Evolutionary conservation across 2,329 filamentous ascomycete genomes (phyloP).

Genomic region (Fusarium verticillioides): DNA sequence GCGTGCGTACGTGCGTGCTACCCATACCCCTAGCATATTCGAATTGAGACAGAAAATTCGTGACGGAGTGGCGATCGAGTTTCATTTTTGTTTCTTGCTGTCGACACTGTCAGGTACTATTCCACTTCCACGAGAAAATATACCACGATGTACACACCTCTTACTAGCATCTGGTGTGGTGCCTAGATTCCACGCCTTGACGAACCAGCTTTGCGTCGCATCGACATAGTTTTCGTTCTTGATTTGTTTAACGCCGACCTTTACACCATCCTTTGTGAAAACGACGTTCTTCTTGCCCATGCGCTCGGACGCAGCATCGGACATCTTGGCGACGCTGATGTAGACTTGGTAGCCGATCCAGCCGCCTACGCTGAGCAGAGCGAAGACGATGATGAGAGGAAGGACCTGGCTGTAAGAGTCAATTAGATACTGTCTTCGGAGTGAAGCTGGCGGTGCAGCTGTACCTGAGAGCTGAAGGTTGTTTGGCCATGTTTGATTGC

Average conservation of each 20-base stretch:
- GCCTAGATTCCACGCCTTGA: conserved; percentile 73
- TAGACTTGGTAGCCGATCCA: conserved; percentile 81
- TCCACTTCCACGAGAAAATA: not conserved
- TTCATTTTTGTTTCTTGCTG: conserved; percentile 43
- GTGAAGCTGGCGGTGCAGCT: not conserved
- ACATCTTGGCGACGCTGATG: conserved; percentile 73
- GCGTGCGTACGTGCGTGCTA: not conserved
- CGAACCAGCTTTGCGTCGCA: conserved; percentile 74
- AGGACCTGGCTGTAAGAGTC: conserved; percentile 65
- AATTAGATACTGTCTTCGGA: not conserved
- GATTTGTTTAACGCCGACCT: conserved; percentile 76
- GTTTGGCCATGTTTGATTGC: conserved; percentile 36
- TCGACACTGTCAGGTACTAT: conserved; percentile 16
- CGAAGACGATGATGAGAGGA: conserved; percentile 74
- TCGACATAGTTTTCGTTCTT: conserved; percentile 78
- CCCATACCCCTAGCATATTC: not conserved
- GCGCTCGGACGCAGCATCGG: conserved; percentile 71
- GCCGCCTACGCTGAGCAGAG: conserved; percentile 68
- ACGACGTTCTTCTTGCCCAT: conserved; percentile 81
- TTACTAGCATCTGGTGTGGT: conserved; percentile 42
- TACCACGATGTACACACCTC: conserved; percentile 18
- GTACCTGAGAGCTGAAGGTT: conserved; percentile 41
- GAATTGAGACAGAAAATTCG: conserved; percentile 1
- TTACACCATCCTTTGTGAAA: conserved; percentile 79
- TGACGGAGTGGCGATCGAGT: not conserved